Percentiles rank a stretch among this genome's conserved stretches.
These are phyloP conservation scores for Eucalyptus caleyi DNA, from an alignment of 345 rosid species.

Conservation along the genomic window DNA sequence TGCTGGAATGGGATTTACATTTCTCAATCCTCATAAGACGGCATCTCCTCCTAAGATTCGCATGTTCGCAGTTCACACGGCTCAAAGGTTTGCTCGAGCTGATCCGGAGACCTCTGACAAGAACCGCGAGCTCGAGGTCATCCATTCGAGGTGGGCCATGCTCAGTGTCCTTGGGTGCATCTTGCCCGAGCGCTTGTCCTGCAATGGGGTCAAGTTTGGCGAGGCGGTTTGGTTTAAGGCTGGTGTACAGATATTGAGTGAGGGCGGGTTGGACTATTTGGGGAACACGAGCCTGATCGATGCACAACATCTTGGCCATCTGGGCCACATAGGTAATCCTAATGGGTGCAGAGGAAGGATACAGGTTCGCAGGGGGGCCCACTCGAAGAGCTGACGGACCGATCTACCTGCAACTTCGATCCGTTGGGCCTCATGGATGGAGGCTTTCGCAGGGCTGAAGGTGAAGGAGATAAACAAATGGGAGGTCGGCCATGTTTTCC, in stretches of 20 bases:
- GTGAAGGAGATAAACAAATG: background rate
- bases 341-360: no score
- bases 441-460: constrained; percentile 1
- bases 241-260: background rate
- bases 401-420: background rate
- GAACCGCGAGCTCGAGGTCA: background rate
- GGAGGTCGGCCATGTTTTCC: background rate
- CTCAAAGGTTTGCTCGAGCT: background rate
- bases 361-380: background rate
- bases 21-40: no score
- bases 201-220: background rate
- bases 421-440: background rate
- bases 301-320: no score
- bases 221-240: constrained; percentile 1
- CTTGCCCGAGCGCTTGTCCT: background rate
- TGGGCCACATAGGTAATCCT: no score
- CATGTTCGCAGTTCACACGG: background rate
- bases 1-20: no score
- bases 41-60: no score
- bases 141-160: constrained; percentile 1
- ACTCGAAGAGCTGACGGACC: background rate
- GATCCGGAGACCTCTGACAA: background rate
- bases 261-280: background rate
- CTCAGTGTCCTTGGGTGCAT: background rate
- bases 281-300: no score